Evolutionary conservation across 306 rosid species (phyloP).

Genomic region (Astragalus glycyphyllos): DNA sequence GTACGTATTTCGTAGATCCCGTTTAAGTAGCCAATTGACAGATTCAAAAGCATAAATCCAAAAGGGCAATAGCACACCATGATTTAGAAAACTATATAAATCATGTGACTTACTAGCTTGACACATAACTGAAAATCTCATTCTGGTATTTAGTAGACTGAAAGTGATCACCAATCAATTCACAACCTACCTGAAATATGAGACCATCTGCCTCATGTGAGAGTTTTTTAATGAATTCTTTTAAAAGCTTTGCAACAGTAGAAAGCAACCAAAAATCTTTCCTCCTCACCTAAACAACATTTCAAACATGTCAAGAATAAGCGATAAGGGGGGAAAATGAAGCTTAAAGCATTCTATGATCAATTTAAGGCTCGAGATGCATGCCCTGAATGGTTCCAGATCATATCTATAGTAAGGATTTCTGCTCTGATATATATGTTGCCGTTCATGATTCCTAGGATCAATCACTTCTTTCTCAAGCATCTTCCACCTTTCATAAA

Average conservation of each 20-base stretch:
- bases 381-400: conserved; percentile 96
- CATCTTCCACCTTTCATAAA: conserved; percentile 97
- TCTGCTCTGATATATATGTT: conserved; percentile 64
- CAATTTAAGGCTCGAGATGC: conserved; percentile 44
- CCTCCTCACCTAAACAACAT: conserved; percentile 89
- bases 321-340: conserved; percentile 31
- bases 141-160: conserved; percentile 23
- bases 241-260: conserved; percentile 83
- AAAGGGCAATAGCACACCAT: not conserved
- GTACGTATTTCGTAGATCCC: conserved; percentile 10
- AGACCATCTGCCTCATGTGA: conserved; percentile 99
- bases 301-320: conserved; percentile 42
- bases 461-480: conserved; percentile 99
- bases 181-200: conserved; percentile 84
- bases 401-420: conserved; percentile 93
- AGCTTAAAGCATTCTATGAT: conserved; percentile 23
- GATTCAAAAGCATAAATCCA: conserved; percentile 30
- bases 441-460: conserved; percentile 91
- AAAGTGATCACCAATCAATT: conserved; percentile 37
- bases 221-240: conserved; percentile 91
- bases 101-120: conserved; percentile 11
- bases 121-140: conserved; percentile 27
- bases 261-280: conserved; percentile 99
- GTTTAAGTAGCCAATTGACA: conserved; percentile 22
- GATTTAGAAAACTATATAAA: not conserved